phyloP scores from a whole-genome alignment of 2,329 filamentous ascomycete species.

The Fusarium graminum region DNA sequence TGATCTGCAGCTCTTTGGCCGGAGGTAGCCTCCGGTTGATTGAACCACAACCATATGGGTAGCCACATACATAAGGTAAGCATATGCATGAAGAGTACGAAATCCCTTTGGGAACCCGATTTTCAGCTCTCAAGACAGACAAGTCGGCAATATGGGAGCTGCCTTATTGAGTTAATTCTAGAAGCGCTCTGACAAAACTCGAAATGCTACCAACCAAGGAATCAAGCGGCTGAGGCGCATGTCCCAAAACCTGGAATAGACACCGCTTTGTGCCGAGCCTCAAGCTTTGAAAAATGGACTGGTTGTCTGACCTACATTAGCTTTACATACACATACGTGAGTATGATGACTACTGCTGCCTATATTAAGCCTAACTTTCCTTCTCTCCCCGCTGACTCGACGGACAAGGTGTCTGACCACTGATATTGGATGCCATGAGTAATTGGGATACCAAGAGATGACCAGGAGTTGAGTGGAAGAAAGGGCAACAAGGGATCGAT shows the following conservation, averaged over 20 bases:
- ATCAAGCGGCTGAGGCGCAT: neutral
- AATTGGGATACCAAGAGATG: neutral
- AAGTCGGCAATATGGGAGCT: neutral
- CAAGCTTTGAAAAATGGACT: constrained; percentile 5
- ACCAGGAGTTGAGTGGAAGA: constrained; percentile 2
- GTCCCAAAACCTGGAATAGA: neutral
- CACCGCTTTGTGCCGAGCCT: neutral
- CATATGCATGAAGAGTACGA: neutral
- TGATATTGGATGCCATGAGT: constrained; percentile 8
- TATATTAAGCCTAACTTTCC: constrained; percentile 1
- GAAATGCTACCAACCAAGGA: no score
- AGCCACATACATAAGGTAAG: neutral
- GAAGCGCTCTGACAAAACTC: neutral
- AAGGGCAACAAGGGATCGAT: constrained; percentile 7
- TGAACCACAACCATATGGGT: neutral
- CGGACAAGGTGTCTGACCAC: constrained; percentile 24
- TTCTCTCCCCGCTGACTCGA: neutral
- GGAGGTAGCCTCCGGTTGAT: neutral
- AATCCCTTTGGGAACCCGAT: neutral
- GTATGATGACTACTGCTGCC: constrained; percentile 7
- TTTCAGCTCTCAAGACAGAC: neutral
- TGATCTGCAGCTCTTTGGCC: neutral
- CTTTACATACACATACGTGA: constrained; percentile 11
- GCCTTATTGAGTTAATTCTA: neutral
- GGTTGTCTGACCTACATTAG: constrained; percentile 30